Evolutionary conservation across 352 stramenopile species (phyloP), one percentile per base, ranked within the genome.

Genomic region (Globisporangium okanoganense): DNA sequence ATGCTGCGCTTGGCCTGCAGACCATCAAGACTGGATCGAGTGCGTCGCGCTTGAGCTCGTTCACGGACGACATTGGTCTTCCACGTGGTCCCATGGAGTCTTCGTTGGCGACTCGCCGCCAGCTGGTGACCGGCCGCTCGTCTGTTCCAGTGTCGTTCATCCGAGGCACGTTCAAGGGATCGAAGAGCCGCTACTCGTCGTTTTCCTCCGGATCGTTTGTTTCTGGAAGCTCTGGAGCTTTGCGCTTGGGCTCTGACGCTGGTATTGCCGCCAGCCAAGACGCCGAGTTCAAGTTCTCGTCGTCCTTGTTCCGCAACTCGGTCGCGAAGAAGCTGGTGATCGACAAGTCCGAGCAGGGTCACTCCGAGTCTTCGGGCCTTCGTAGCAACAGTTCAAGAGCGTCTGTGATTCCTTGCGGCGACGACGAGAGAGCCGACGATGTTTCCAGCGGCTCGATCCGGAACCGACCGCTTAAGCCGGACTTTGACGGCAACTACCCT

Each of bases 91-190:
- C 81, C 1, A 65, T 89, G 57, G 82, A 89, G 56, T 75, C 71
- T 22, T 64, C 76, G 35, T 62, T 87, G 12, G 58, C 79, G 3
- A 81, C 75, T n/a, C 77, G 80, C n/a, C 78, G 81, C 20, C 79
- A 85, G 67, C 68, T 79, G 16, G 60, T 78, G 24, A 80, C 52
- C 20, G 76, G 71, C 8, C 76, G 75, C 29, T 72, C 86, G 29
- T 70, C 79, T 1, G 79, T 91, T 22, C 82, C 82, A 1, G 77
- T 91, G 9, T 89, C 82, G 16, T 91, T 89, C 59, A 85, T 91
- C 14, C 82, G 82, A 51, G 78, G 78, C 27, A 82, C 79, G 16
- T 91, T 91, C 57, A 91, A 89, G 75, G 79, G 82, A 4, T 80
- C 79, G 0, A 89, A 85, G 66, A 82, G 70, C 36, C 69, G 82